Conservation (phyloP, 192 early-diverging fungal species). For the Coemansia sp. region DNA sequence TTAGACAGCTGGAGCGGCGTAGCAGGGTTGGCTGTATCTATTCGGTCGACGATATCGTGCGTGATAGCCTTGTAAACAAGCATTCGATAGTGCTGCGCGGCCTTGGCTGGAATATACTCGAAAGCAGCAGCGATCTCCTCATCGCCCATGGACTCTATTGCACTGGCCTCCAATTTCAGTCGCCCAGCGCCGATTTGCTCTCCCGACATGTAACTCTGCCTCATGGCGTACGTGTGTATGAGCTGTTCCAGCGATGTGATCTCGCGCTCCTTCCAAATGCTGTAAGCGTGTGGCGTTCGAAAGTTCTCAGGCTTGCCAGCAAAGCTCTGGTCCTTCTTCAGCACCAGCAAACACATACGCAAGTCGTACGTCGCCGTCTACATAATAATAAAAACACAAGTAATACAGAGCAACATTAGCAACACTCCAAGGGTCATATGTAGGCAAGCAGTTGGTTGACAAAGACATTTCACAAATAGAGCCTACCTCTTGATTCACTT, state of each 20-base stretch:
- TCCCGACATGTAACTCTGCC: slow-evolving; percentile 50
- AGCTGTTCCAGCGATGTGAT: slow-evolving; percentile 53
- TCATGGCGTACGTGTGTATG: slow-evolving; percentile 42
- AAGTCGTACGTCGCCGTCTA: slow-evolving; percentile 51
- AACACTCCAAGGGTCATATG: not conserved
- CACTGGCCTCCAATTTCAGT: slow-evolving; percentile 39
- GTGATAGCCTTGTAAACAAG: slow-evolving; percentile 38
- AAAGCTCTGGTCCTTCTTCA: slow-evolving; percentile 52
- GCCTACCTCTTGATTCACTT: slow-evolving; percentile 50
- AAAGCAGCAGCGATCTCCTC: slow-evolving; percentile 46
- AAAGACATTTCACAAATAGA: not conserved
- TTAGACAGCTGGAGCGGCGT: slow-evolving; percentile 34
- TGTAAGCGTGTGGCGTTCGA: slow-evolving; percentile 38
- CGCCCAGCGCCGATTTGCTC: slow-evolving; percentile 40
- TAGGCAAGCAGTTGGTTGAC: not conserved
- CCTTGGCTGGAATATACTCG: slow-evolving; percentile 51
- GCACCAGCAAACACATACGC: slow-evolving; percentile 43
- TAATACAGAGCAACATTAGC: not conserved
- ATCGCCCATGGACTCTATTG: slow-evolving; percentile 32
- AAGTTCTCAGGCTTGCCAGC: slow-evolving; percentile 51
- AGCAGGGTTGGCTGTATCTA: slow-evolving; percentile 1
- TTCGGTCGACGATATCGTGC: slow-evolving; percentile 36
- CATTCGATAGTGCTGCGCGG: slow-evolving; percentile 31
- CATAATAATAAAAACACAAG: not conserved
- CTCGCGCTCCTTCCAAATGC: slow-evolving; percentile 56